Evolutionary conservation across 345 rosid species (phyloP).

Genomic region (Limnanthes douglasii): DNA sequence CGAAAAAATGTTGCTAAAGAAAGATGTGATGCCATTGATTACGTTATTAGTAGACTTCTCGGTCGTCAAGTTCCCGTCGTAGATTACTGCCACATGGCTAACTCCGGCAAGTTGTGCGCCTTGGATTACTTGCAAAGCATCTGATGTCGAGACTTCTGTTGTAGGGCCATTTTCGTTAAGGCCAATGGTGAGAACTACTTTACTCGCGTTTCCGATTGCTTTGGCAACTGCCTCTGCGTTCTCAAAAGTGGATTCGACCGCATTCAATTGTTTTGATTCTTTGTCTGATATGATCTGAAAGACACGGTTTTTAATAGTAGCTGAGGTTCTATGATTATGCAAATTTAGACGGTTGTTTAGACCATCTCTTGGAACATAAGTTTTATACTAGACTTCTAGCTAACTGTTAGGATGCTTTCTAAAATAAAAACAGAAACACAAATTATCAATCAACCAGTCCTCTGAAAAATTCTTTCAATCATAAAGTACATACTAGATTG

Average conservation of each 20-base stretch:
- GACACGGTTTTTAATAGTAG: too few species aligned
- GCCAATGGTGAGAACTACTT: constrained; percentile 73
- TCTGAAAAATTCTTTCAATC: too few species aligned
- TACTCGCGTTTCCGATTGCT: constrained; percentile 95
- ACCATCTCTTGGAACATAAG: too few species aligned
- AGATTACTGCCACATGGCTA: constrained; percentile 65
- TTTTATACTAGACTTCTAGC: too few species aligned
- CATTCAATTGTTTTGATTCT: constrained; percentile 65
- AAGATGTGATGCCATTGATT: constrained; percentile 61
- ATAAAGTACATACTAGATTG: too few species aligned
- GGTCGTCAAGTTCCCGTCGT: constrained; percentile 22
- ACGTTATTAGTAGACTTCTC: constrained; percentile 63
- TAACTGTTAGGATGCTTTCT: too few species aligned
- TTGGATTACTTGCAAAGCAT: constrained; percentile 60
- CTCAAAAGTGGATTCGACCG: constrained; percentile 59
- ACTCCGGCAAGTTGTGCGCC: constrained; percentile 85
- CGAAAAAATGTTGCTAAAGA: constrained; percentile 63
- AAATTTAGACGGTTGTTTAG: too few species aligned
- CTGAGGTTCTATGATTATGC: too few species aligned
- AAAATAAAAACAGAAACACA: too few species aligned
- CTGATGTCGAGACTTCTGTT: constrained; percentile 40
- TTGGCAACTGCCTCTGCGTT: constrained; percentile 74
- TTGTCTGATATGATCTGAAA: constrained; percentile 80
- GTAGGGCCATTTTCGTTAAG: constrained; percentile 60
- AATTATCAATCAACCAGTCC: too few species aligned